Percentiles rank a stretch among this genome's conserved stretches.
These are phyloP conservation scores for Ocimum tenuiflorum DNA, from an alignment of 257 asterid species.

Conservation along the genomic window DNA sequence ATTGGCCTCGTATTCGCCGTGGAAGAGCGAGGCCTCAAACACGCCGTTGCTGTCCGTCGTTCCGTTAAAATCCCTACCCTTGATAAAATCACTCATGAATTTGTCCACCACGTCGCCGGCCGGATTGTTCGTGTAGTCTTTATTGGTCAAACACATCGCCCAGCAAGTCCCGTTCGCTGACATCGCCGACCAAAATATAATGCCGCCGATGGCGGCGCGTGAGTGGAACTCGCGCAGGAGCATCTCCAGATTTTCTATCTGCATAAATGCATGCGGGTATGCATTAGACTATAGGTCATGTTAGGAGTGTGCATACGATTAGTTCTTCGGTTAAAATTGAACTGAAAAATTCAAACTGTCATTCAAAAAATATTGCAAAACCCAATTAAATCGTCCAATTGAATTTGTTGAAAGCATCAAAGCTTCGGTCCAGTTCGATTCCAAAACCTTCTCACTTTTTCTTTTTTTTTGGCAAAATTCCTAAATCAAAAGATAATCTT, in stretches of 20 bases:
- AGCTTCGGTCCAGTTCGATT: too few species aligned
- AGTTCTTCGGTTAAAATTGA: too few species aligned
- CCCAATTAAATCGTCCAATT: too few species aligned
- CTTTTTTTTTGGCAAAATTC: too few species aligned
- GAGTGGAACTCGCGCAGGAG: slow-evolving; percentile 42
- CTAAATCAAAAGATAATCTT: too few species aligned
- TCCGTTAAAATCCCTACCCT: slow-evolving; percentile 6
- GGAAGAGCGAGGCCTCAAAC: slow-evolving; percentile 31
- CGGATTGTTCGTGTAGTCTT: slow-evolving; percentile 35
- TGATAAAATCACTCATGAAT: neutral
- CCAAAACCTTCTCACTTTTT: too few species aligned
- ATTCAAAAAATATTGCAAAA: too few species aligned
- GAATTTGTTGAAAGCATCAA: too few species aligned
- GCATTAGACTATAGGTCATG: too few species aligned
- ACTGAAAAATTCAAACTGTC: too few species aligned
- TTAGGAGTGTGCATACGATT: too few species aligned
- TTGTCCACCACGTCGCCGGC: slow-evolving; percentile 46
- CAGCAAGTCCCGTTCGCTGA: slow-evolving; percentile 31
- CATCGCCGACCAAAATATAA: slow-evolving; percentile 45
- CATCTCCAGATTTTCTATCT: neutral
- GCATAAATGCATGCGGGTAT: too few species aligned
- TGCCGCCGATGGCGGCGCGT: slow-evolving; percentile 33
- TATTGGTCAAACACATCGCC: slow-evolving; percentile 52
- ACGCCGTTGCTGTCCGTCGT: slow-evolving; percentile 33
- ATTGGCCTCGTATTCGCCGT: slow-evolving; percentile 42